Evolutionary conservation across 345 rosid species (phyloP), one percentile per base, ranked within the genome.

Genomic region (Iberis pinnata): DNA sequence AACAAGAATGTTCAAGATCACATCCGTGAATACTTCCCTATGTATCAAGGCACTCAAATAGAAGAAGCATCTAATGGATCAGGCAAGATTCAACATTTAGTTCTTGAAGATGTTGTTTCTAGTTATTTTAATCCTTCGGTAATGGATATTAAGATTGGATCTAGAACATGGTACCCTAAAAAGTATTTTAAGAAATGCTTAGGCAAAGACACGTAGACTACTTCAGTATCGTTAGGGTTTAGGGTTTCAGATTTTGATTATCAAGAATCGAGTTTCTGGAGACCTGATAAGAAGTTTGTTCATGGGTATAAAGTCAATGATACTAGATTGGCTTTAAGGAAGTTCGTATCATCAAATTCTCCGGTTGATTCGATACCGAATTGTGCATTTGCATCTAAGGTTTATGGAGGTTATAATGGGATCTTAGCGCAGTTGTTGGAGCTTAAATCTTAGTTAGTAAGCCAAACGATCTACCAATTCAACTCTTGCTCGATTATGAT

Each of bases 91-190:
- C 69, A 43, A 4, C 69, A 64, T 32, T 9, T 92, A 26, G 77
- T 84, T 58, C 56, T 92, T 74, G 79, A 88, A 49, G 90, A 92
- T 68, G 51, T 85, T 53, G 71, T 74, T 22, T 60, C 79, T 0
- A 47, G 40, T 19, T 59, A 14, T 5, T 7, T 0, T 0, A 73
- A 60, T 27, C 95, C 95, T 8, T 85, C 84, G 17, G 37, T 84
- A 45, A 80, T 85, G 72, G 98, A 88, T 57, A 53, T 88, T 54
- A 88, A 92, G 79, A 81, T 88, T 52, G 98, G 98, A 53, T 70
- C 95, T 6, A 75, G 97, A 60, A 92, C 98, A 16, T 88, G 98
- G 98, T 81, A 85, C 43, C 93, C 88, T 2, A 61, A 92, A 31
- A 72, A 75, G 15, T 85, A 85, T 54, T 70, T 80, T 61, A 58